Evolutionary conservation across 2,329 filamentous ascomycete genomes (phyloP).

Genomic region (Orbilia ellipsospora): DNA sequence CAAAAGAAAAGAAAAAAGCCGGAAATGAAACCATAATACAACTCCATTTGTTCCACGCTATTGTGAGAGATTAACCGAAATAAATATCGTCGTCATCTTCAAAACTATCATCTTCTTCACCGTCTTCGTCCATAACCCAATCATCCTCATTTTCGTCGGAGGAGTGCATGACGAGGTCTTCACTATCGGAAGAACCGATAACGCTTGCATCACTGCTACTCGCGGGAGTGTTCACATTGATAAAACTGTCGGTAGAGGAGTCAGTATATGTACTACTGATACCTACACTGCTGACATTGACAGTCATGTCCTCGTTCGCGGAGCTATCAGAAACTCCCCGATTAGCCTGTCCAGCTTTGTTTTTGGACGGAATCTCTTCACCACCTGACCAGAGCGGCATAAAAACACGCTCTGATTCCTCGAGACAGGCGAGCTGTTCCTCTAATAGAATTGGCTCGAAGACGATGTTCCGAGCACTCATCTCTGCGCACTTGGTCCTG

Average conservation of each 20-base stretch:
- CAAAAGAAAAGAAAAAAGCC: no score
- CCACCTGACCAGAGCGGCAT: slow-evolving; percentile 54
- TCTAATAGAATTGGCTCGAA: slow-evolving; percentile 51
- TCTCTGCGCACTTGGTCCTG: slow-evolving; percentile 38
- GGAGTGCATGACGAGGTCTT: slow-evolving; percentile 17
- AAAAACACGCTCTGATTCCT: slow-evolving; percentile 44
- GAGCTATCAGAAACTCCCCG: slow-evolving; percentile 32
- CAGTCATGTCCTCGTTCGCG: slow-evolving; percentile 33
- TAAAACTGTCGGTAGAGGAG: slow-evolving; percentile 30
- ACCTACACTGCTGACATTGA: slow-evolving; percentile 43
- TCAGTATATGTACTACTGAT: slow-evolving; percentile 39
- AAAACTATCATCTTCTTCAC: slow-evolving; percentile 40
- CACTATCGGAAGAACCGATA: slow-evolving; percentile 28
- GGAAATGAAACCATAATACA: no score
- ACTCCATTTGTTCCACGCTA: no score
- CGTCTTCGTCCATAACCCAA: slow-evolving; percentile 34
- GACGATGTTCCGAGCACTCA: slow-evolving; percentile 46
- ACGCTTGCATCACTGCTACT: slow-evolving; percentile 36
- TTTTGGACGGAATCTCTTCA: slow-evolving; percentile 21
- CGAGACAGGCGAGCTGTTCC: slow-evolving; percentile 42
- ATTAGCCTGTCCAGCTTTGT: slow-evolving; percentile 1
- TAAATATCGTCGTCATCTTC: slow-evolving; percentile 46
- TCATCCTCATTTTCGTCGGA: slow-evolving; percentile 26
- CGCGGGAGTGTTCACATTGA: slow-evolving; percentile 15
- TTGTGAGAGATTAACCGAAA: slow-evolving; percentile 16